Conservation (phyloP, 139 green algal genomes). For the Micractinium conductrix region DNA sequence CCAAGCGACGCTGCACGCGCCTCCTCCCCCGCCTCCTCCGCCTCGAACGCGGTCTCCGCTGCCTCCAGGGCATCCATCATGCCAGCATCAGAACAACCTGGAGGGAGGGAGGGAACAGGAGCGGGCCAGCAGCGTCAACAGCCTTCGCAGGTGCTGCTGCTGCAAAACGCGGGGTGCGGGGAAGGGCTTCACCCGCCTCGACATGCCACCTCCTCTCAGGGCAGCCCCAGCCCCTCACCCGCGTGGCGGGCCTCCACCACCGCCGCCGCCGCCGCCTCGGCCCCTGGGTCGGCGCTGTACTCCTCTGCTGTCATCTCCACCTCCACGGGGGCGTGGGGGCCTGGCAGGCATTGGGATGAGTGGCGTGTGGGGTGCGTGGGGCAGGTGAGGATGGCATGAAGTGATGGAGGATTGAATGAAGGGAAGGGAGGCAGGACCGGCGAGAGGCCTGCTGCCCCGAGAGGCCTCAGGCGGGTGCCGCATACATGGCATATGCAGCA, state of each 20-base stretch:
- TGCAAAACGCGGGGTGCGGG: too few species aligned
- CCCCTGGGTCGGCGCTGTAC: not conserved
- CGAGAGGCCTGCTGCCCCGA: not conserved
- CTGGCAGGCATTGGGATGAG: too few species aligned
- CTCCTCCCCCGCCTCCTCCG: not conserved
- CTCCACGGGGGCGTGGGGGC: not conserved
- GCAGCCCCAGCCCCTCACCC: too few species aligned
- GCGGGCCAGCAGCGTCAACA: not conserved
- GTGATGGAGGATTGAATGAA: not conserved
- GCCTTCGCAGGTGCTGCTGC: too few species aligned
- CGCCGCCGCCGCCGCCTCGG: not conserved
- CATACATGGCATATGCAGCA: too few species aligned
- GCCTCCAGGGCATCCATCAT: conserved; percentile 39
- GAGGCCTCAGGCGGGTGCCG: not conserved
- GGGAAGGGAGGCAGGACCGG: not conserved
- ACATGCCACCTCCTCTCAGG: too few species aligned
- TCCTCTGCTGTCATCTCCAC: conserved; percentile 22
- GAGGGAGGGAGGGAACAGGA: not conserved
- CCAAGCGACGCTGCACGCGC: not conserved
- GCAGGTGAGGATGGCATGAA: not conserved
- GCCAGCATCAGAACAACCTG: not conserved
- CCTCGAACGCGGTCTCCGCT: conserved; percentile 20
- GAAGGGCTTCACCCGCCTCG: too few species aligned
- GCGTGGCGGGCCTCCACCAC: not conserved
- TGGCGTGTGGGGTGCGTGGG: too few species aligned